phyloP scores from a whole-genome alignment of 1,284 basidiomycete species.

The Agroathelia rolfsii region DNA sequence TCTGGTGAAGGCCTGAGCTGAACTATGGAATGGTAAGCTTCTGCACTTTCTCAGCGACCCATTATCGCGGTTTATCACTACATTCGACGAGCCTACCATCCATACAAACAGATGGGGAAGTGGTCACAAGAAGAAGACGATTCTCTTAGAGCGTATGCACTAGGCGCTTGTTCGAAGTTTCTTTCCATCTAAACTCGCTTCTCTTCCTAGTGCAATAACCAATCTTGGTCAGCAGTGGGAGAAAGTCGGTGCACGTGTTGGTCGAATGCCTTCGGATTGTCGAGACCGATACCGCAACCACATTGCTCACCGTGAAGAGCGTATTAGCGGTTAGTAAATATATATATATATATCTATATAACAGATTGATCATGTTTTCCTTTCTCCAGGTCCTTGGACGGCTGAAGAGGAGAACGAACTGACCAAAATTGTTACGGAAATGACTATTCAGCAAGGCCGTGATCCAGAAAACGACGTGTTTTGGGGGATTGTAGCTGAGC shows the following conservation, averaged over 20 bases:
- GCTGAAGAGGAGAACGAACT: constrained; percentile 65
- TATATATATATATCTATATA: constrained; percentile 2
- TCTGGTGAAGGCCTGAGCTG: constrained; percentile 5
- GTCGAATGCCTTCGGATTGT: constrained; percentile 69
- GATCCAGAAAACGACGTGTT: constrained; percentile 70
- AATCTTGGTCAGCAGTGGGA: constrained; percentile 74
- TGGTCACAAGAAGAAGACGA: constrained; percentile 67
- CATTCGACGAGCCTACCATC: constrained; percentile 59
- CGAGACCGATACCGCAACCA: constrained; percentile 79
- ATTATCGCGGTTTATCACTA: constrained; percentile 77
- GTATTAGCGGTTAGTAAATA: constrained; percentile 34
- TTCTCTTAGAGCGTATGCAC: constrained; percentile 45
- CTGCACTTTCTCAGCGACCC: constrained; percentile 60
- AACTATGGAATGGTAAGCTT: constrained; percentile 31
- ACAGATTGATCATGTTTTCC: neutral
- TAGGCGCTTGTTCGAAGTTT: constrained; percentile 2
- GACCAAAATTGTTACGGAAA: constrained; percentile 59
- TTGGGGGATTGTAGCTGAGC: constrained; percentile 66
- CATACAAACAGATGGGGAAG: constrained; percentile 53
- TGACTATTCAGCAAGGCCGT: constrained; percentile 59
- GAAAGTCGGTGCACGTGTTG: constrained; percentile 56
- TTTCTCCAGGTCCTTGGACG: constrained; percentile 53
- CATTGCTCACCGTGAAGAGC: constrained; percentile 48
- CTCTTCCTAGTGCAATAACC: constrained; percentile 42
- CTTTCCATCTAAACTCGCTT: too few relatives aligned